Percentiles rank a stretch among this genome's conserved stretches.
These are phyloP conservation scores for Pterocarpus santalinus DNA, from an alignment of 306 rosid species.

Conservation along the genomic window DNA sequence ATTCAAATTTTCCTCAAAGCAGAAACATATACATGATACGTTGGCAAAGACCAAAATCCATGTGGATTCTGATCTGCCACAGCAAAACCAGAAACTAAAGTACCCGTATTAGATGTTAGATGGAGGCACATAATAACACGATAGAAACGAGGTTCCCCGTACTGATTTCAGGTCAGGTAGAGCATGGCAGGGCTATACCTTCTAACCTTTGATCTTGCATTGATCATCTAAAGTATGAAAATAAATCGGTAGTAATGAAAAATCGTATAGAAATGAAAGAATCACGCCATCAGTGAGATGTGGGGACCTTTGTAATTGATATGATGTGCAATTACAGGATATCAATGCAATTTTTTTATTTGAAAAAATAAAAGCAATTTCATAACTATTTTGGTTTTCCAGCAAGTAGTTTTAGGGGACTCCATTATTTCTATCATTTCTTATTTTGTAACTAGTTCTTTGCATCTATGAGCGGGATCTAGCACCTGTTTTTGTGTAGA, in stretches of 20 bases:
- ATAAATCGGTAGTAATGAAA: background rate
- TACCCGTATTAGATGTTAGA: conserved; percentile 47
- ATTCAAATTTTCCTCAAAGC: conserved; percentile 69
- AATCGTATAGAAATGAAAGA: conserved; percentile 18
- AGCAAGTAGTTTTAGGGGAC: background rate
- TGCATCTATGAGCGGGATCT: background rate
- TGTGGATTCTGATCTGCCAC: conserved; percentile 46
- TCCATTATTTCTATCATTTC: background rate
- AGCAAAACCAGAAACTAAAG: conserved; percentile 47
- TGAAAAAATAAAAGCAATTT: background rate
- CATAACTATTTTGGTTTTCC: background rate
- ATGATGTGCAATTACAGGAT: background rate
- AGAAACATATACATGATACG: conserved; percentile 53
- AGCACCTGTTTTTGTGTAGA: background rate
- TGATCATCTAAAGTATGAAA: conserved; percentile 31
- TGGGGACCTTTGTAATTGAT: conserved; percentile 22
- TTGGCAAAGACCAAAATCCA: conserved; percentile 45
- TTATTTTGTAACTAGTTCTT: background rate
- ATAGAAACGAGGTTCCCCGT: background rate
- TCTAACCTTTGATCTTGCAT: conserved; percentile 28
- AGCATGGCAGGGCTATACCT: conserved; percentile 18
- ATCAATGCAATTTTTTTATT: background rate
- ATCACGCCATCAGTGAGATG: background rate
- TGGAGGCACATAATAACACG: conserved; percentile 27
- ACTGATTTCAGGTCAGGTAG: conserved; percentile 7